These are phyloP conservation scores for Coniochaeta sp. DNA, from an alignment of 2,329 filamentous ascomycete species.

Conservation along the genomic window DNA sequence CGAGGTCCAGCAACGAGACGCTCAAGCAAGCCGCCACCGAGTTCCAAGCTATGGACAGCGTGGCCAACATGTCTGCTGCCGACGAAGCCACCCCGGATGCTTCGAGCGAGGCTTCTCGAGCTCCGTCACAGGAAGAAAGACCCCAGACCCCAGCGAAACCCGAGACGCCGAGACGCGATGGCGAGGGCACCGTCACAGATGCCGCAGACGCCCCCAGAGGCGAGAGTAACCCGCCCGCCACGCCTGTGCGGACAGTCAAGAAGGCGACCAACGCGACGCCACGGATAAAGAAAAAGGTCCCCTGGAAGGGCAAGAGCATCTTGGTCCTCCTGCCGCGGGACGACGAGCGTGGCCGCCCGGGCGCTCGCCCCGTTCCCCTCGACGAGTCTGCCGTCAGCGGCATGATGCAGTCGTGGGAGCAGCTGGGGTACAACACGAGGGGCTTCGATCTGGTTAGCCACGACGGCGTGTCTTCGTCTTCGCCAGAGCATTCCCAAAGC, in stretches of 20 bases:
- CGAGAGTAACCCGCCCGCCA: constrained; percentile 11
- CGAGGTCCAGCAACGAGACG: constrained; percentile 50
- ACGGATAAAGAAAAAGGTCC: constrained; percentile 62
- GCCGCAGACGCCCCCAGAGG: constrained; percentile 11
- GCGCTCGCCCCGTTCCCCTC: constrained; percentile 46
- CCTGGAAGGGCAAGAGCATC: constrained; percentile 70
- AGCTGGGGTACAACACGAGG: constrained; percentile 59
- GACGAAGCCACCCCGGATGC: constrained; percentile 10
- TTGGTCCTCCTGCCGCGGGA: constrained; percentile 62
- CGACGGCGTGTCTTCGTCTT: constrained; percentile 26
- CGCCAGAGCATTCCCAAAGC: constrained; percentile 50
- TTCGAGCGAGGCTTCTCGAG: not conserved
- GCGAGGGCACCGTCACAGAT: constrained; percentile 21
- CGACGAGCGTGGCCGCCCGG: constrained; percentile 54
- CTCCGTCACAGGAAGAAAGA: not conserved
- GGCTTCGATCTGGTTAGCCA: constrained; percentile 61
- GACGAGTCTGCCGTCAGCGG: constrained; percentile 46
- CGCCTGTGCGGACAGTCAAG: constrained; percentile 23
- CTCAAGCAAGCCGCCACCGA: constrained; percentile 32
- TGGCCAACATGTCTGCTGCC: constrained; percentile 16
- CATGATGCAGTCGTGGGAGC: constrained; percentile 60
- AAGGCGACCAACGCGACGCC: constrained; percentile 38
- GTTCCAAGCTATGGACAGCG: constrained; percentile 7
- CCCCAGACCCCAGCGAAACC: constrained; percentile 9
- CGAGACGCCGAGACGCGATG: constrained; percentile 22